A percentile compares a stretch with the other conserved stretches of the same genome.
These are phyloP conservation scores for Fusarium sp. DNA, from an alignment of 2,329 filamentous ascomycete species.

Conservation along the genomic window DNA sequence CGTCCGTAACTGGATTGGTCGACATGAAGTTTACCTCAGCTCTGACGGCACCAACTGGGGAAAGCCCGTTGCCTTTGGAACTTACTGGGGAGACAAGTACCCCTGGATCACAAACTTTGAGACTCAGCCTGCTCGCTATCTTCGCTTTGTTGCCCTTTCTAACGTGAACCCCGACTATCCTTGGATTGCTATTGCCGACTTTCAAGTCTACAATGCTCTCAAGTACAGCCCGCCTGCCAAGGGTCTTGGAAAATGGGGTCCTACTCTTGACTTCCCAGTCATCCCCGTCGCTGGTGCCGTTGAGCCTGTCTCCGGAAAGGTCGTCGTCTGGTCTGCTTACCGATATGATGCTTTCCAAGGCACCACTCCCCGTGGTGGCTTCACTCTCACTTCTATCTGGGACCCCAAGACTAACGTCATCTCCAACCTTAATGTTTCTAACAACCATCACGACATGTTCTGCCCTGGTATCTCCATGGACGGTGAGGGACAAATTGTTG, in stretches of 20 bases:
- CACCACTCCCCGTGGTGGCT: constrained; percentile 25
- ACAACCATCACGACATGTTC: constrained; percentile 65
- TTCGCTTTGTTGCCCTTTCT: constrained; percentile 23
- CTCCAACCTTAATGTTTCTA: constrained; percentile 38
- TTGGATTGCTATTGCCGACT: constrained; percentile 33
- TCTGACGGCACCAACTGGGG: constrained; percentile 31
- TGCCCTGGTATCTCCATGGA: constrained; percentile 64
- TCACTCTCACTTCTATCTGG: constrained; percentile 32
- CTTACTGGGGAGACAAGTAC: constrained; percentile 31
- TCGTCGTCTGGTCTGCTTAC: constrained; percentile 34
- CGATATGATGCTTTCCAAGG: constrained; percentile 29
- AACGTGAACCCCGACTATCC: constrained; percentile 15
- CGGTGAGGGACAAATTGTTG: constrained; percentile 59
- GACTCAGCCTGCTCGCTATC: constrained; percentile 32
- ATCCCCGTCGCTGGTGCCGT: constrained; percentile 34
- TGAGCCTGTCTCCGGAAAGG: constrained; percentile 28
- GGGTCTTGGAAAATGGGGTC: constrained; percentile 30
- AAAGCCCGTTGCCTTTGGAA: constrained; percentile 25
- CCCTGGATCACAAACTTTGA: constrained; percentile 31
- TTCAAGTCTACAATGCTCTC: constrained; percentile 27
- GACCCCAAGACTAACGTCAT: constrained; percentile 29
- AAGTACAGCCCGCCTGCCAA: constrained; percentile 18
- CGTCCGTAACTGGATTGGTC: constrained; percentile 23
- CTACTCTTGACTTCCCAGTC: constrained; percentile 33
- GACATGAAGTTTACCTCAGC: constrained; percentile 27